Conservation (phyloP, 805 yeast genomes). For the Candida maesae region DNA sequence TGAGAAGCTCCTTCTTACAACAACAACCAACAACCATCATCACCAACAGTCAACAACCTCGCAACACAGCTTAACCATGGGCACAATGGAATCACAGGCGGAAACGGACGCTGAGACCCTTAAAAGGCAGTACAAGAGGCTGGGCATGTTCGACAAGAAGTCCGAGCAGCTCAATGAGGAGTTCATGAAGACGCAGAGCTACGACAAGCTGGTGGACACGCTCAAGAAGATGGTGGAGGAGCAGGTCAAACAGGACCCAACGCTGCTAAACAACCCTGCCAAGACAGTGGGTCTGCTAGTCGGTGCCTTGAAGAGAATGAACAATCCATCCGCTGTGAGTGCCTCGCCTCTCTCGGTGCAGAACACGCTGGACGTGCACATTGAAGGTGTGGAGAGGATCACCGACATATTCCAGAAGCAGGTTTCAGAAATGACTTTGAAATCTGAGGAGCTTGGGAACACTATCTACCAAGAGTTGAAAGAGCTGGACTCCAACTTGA, state of each 20-base stretch:
- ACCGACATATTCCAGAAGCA: constrained; percentile 18
- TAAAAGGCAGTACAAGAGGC: constrained; percentile 17
- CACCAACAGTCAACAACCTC: not conserved
- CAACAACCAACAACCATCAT: too few relatives aligned
- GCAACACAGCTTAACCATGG: too few relatives aligned
- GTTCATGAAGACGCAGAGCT: constrained; percentile 18
- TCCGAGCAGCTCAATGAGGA: constrained; percentile 14
- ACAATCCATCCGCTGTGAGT: not conserved
- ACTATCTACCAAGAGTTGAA: constrained; percentile 9
- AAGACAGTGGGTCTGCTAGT: constrained; percentile 24
- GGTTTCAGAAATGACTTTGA: constrained; percentile 16
- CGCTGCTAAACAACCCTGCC: constrained; percentile 22
- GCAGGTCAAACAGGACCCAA: constrained; percentile 21
- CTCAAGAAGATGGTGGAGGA: constrained; percentile 14
- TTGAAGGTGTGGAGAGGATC: constrained; percentile 3
- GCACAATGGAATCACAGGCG: too few relatives aligned
- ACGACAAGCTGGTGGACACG: constrained; percentile 13
- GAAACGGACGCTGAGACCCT: not conserved
- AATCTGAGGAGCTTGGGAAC: constrained; percentile 12
- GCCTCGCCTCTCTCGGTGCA: too few relatives aligned
- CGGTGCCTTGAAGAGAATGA: constrained; percentile 18
- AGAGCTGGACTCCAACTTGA: constrained; percentile 7
- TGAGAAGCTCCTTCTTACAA: too few relatives aligned
- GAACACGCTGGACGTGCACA: too few relatives aligned
- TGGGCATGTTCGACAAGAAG: constrained; percentile 21